A percentile compares a stretch with the other conserved stretches of the same genome.
phyloP scores from a whole-genome alignment of 2,329 filamentous ascomycete genomes.

The Neofusicoccum sp. region DNA sequence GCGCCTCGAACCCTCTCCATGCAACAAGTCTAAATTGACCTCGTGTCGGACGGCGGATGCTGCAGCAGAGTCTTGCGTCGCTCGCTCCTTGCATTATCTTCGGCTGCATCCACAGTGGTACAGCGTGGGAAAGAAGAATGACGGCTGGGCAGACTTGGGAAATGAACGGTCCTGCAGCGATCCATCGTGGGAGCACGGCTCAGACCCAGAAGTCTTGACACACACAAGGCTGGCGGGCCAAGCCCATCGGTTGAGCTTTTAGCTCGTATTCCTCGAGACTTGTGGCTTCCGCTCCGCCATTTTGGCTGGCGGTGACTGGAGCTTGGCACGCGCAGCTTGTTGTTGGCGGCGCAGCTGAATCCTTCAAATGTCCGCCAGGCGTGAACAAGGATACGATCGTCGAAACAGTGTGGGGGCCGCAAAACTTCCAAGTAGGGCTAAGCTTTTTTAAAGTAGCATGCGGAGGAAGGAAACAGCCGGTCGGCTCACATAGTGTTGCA shows the following conservation, averaged over 20 bases:
- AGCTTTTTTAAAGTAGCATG: too few species aligned
- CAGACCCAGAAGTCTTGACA: conserved; percentile 7
- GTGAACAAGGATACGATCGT: background rate
- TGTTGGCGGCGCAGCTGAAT: background rate
- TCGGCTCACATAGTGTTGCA: too few species aligned
- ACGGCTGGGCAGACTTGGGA: background rate
- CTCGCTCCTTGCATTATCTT: too few species aligned
- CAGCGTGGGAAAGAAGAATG: background rate
- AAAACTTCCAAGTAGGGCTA: background rate
- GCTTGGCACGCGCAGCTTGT: background rate
- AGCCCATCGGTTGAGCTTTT: background rate
- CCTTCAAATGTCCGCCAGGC: background rate
- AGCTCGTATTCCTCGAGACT: conserved; percentile 10
- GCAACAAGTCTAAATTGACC: too few species aligned
- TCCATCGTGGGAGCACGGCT: background rate
- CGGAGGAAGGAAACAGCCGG: too few species aligned
- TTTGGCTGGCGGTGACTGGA: background rate
- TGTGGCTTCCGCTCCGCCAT: background rate
- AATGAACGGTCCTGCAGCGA: conserved; percentile 8
- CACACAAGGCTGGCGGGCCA: background rate
- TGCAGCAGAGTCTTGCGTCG: too few species aligned
- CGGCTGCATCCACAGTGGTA: too few species aligned
- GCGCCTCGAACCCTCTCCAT: too few species aligned
- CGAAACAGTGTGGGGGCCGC: background rate
- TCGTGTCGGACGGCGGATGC: too few species aligned